phyloP scores from a whole-genome alignment of 306 rosid species.

The Cicer bijugum region DNA sequence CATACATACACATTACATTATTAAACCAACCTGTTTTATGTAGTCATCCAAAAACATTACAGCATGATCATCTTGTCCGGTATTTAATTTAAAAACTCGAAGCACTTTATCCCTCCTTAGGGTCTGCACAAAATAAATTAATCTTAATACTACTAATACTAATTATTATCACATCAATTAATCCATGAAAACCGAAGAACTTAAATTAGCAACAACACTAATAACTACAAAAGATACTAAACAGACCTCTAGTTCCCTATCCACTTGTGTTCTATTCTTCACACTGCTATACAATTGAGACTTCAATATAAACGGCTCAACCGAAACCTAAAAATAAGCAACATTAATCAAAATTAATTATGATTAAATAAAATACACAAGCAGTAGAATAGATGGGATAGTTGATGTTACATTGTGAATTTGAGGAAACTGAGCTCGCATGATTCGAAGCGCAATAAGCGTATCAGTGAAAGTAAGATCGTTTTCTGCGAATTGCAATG shows the following conservation, averaged over 20 bases:
- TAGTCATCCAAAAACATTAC: constrained; percentile 85
- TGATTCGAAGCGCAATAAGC: constrained; percentile 84
- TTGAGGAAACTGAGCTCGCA: constrained; percentile 89
- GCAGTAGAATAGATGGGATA: background rate
- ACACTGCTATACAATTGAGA: constrained; percentile 94
- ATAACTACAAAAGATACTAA: constrained; percentile 17
- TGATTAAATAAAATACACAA: background rate
- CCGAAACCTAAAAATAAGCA: constrained; percentile 61
- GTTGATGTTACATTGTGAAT: constrained; percentile 55
- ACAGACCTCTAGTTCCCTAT: constrained; percentile 86
- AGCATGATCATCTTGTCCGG: constrained; percentile 93
- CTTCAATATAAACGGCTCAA: constrained; percentile 79
- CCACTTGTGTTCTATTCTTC: constrained; percentile 86
- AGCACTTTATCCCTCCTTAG: constrained; percentile 80
- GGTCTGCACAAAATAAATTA: constrained; percentile 56
- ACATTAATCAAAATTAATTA: constrained; percentile 23
- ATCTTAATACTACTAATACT: background rate
- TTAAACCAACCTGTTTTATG: constrained; percentile 69
- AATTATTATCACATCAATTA: constrained; percentile 23
- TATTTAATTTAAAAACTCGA: constrained; percentile 82
- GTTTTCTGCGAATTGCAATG: constrained; percentile 58
- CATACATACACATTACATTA: background rate
- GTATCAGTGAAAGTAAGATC: constrained; percentile 78
- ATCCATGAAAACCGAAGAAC: background rate
- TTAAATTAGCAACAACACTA: background rate